A percentile compares a stretch with the other conserved stretches of the same genome.
Evolutionary conservation across 2,329 filamentous ascomycete species (phyloP).

Genomic region (Ceratocystis eucalypticola): DNA sequence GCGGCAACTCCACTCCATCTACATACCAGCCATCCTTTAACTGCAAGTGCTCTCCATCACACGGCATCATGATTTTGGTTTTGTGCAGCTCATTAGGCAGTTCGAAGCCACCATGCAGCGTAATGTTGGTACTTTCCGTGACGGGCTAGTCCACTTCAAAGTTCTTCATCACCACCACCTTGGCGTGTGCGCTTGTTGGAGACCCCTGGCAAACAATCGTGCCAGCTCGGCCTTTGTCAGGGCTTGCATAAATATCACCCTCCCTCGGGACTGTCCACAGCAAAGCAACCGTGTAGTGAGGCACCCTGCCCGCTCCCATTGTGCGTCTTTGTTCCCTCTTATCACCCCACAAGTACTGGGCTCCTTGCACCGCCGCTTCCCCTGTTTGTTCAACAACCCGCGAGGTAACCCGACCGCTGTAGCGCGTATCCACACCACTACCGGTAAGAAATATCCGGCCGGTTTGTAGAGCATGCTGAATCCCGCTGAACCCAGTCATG

Average conservation of each 20-base stretch:
- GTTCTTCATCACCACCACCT: constrained; percentile 15
- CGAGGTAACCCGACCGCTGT: background rate
- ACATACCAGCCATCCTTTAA: constrained; percentile 1
- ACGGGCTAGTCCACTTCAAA: constrained; percentile 15
- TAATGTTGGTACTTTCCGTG: constrained; percentile 15
- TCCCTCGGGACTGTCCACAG: constrained; percentile 12
- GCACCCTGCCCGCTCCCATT: background rate
- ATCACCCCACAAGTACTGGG: constrained; percentile 12
- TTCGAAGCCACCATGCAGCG: constrained; percentile 13
- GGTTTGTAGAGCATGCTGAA: constrained; percentile 2
- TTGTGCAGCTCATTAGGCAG: constrained; percentile 10
- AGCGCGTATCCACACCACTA: background rate
- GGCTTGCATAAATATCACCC: constrained; percentile 6
- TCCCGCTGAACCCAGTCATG: constrained; percentile 8
- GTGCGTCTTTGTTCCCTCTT: constrained; percentile 6
- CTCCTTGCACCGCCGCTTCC: constrained; percentile 11
- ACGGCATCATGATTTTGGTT: constrained; percentile 9
- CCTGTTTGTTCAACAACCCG: constrained; percentile 1
- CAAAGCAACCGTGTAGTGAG: constrained; percentile 8
- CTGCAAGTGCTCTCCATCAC: background rate
- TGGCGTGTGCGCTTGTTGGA: background rate
- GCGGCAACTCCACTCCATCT: background rate
- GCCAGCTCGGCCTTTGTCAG: background rate
- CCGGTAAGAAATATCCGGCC: constrained; percentile 10
- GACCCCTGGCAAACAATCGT: constrained; percentile 10